phyloP scores from a whole-genome alignment of 106 monocot species.

The Apostasia ramifera region DNA sequence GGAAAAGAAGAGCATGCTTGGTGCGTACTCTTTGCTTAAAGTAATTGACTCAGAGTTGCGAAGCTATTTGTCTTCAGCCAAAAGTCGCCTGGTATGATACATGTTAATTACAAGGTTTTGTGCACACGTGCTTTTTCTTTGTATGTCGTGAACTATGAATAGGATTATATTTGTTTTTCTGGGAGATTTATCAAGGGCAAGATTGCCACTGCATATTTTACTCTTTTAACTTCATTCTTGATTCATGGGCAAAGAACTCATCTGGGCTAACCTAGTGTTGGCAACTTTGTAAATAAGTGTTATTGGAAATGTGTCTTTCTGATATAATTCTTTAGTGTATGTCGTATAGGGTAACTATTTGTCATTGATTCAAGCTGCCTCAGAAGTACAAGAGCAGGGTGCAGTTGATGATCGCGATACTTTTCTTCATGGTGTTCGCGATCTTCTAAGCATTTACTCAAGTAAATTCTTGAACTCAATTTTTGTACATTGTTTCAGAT shows the following conservation, averaged over 20 bases:
- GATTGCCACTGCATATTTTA: too few relatives aligned
- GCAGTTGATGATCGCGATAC: slow-evolving; percentile 91
- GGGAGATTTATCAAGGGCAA: too few relatives aligned
- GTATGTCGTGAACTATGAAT: too few relatives aligned
- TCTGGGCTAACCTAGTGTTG: too few relatives aligned
- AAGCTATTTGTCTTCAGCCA: slow-evolving; percentile 59
- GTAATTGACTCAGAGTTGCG: slow-evolving; percentile 77
- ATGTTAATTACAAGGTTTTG: not conserved
- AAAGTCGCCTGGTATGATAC: slow-evolving; percentile 66
- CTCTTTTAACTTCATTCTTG: too few relatives aligned
- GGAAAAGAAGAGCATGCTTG: slow-evolving; percentile 57
- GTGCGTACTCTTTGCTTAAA: slow-evolving; percentile 79
- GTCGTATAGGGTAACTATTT: slow-evolving; percentile 51
- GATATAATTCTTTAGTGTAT: too few relatives aligned
- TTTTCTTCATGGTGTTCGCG: slow-evolving; percentile 84
- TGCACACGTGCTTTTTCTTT: too few relatives aligned
- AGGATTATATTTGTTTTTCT: too few relatives aligned
- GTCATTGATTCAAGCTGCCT: slow-evolving; percentile 64
- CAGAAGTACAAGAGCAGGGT: slow-evolving; percentile 89
- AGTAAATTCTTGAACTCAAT: slow-evolving; percentile 25
- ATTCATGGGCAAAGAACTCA: too few relatives aligned
- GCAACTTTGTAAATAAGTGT: too few relatives aligned
- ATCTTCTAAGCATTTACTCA: slow-evolving; percentile 77
- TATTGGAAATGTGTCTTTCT: too few relatives aligned
- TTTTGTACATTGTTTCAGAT: not conserved